A percentile compares a stretch with the other conserved stretches of the same genome.
phyloP scores from a whole-genome alignment of 1,284 basidiomycete species.

The Ustilago lituana region DNA sequence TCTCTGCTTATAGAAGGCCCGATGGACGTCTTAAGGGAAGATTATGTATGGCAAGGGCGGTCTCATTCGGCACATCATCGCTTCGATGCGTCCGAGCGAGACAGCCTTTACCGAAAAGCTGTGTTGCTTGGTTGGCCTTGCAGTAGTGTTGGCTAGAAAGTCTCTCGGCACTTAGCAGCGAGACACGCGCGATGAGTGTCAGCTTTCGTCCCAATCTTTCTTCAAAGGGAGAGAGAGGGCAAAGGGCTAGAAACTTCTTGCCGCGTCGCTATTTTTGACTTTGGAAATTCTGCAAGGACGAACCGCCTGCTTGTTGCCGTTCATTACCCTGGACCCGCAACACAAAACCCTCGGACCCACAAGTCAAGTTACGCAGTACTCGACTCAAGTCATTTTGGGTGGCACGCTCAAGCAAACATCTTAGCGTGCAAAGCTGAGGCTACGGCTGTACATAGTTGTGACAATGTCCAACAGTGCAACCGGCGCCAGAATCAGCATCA shows the following conservation, averaged over 20 bases:
- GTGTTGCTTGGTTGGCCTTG: too few relatives aligned
- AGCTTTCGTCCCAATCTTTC: neutral
- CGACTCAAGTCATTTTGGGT: conserved; percentile 5
- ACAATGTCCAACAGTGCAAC: neutral
- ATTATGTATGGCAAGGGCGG: too few relatives aligned
- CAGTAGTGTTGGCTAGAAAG: too few relatives aligned
- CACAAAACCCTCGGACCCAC: conserved; percentile 22
- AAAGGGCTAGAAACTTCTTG: neutral
- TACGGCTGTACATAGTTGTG: neutral
- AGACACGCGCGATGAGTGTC: neutral
- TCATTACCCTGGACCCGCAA: too few relatives aligned
- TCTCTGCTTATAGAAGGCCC: too few relatives aligned
- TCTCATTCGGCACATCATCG: too few relatives aligned
- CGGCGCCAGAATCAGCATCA: too few relatives aligned
- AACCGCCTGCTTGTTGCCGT: too few relatives aligned
- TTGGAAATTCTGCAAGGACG: too few relatives aligned
- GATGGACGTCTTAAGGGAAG: too few relatives aligned
- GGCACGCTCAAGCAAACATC: too few relatives aligned
- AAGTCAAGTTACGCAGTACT: conserved; percentile 19
- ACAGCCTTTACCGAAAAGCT: neutral
- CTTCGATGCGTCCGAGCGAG: conserved; percentile 3
- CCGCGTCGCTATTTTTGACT: conserved; percentile 4
- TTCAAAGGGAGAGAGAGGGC: neutral
- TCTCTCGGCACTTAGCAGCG: neutral
- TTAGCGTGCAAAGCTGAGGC: too few relatives aligned